Percentiles rank a stretch among this genome's conserved stretches.
phyloP scores from a whole-genome alignment of 352 stramenopile species.

The Phytophthora sojae region DNA sequence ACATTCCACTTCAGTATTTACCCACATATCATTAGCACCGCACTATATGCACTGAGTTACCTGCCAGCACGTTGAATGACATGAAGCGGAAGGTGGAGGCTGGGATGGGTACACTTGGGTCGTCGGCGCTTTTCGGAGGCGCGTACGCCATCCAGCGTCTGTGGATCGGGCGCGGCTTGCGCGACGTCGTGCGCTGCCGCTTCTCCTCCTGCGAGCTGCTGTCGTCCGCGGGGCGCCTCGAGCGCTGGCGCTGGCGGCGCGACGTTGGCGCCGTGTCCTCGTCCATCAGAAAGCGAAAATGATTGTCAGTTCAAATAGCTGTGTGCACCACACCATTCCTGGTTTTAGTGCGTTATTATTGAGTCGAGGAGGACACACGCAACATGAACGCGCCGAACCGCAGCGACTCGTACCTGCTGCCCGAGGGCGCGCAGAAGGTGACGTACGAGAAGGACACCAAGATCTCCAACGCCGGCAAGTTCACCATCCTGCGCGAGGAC shows the following conservation, averaged over 20 bases:
- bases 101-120: constrained; percentile 23
- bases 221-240: constrained; percentile 1
- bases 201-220: constrained; percentile 16
- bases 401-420: constrained; percentile 88
- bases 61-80: constrained; percentile 80
- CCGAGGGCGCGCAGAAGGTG: constrained; percentile 91
- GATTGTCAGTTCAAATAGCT: background rate
- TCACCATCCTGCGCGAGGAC: constrained; percentile 98
- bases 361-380: background rate
- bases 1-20: no score
- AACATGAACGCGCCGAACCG: constrained; percentile 87
- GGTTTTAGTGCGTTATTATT: background rate
- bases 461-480: constrained; percentile 97
- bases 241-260: constrained; percentile 8
- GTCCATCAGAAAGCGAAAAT: constrained; percentile 25
- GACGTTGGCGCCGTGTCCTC: background rate
- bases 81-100: constrained; percentile 65
- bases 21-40: no score
- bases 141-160: constrained; percentile 66
- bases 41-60: constrained; percentile 18
- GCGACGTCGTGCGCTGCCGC: constrained; percentile 7
- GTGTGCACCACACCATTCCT: background rate
- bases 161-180: constrained; percentile 9
- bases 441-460: constrained; percentile 97
- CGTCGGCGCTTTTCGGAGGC: constrained; percentile 31